Conservation (phyloP, 2,329 filamentous ascomycete species). For the Huntiella omanensis region DNA sequence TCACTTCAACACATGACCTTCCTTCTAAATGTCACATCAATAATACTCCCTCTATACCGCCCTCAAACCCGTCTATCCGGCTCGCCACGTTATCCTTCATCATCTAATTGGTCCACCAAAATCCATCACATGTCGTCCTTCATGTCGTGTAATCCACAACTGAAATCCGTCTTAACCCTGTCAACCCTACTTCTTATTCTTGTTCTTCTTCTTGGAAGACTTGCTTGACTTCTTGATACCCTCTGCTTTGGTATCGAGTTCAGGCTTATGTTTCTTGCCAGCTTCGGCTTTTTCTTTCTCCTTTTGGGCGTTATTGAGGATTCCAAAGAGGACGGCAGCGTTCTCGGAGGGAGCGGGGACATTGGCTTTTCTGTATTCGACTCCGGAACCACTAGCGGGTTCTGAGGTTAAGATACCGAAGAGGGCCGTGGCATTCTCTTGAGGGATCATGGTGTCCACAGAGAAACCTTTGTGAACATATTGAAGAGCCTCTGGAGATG, state of each 20-base stretch:
- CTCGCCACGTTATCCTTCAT: background rate
- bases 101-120: background rate
- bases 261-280: background rate
- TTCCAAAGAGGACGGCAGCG: slow-evolving; percentile 4
- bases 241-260: background rate
- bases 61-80: no score
- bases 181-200: slow-evolving; percentile 1
- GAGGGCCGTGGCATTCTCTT: slow-evolving; percentile 1
- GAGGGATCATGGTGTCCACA: background rate
- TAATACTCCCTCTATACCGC: no score
- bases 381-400: background rate
- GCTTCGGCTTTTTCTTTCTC: background rate
- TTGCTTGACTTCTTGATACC: slow-evolving; percentile 7
- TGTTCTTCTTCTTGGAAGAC: slow-evolving; percentile 5
- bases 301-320: slow-evolving; percentile 1
- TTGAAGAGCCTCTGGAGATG: background rate
- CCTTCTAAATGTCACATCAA: no score
- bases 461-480: background rate
- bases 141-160: background rate
- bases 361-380: background rate
- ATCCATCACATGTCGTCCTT: background rate
- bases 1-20: no score
- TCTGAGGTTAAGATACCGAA: slow-evolving; percentile 5
- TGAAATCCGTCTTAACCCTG: background rate
- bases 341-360: background rate